Percentiles rank a stretch among this genome's conserved stretches.
Conservation (phyloP, 2,329 filamentous ascomycete genomes). For the Penicillium palitans region DNA sequence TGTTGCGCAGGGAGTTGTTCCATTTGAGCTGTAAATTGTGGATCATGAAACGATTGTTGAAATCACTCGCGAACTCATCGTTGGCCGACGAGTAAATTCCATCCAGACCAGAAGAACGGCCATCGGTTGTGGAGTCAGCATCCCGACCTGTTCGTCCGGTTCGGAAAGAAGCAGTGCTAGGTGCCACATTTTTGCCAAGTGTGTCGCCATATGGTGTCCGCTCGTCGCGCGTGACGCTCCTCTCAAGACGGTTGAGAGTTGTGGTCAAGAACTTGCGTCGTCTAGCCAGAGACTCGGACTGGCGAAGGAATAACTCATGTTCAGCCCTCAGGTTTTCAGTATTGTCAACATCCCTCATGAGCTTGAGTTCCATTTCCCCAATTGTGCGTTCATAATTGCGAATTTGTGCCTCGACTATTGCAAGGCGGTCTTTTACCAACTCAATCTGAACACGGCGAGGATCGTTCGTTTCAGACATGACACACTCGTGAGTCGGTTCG, state of each 20-base stretch:
- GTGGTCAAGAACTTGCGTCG: slow-evolving; percentile 61
- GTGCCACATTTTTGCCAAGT: slow-evolving; percentile 20
- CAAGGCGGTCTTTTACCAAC: slow-evolving; percentile 76
- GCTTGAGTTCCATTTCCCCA: slow-evolving; percentile 70
- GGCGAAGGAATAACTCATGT: slow-evolving; percentile 55
- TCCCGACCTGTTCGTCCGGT: slow-evolving; percentile 30
- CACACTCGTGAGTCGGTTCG: slow-evolving; percentile 90
- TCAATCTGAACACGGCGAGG: slow-evolving; percentile 84
- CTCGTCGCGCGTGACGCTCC: slow-evolving; percentile 44
- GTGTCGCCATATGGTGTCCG: slow-evolving; percentile 54
- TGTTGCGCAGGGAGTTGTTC: slow-evolving; percentile 95
- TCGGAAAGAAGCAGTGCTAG: slow-evolving; percentile 29
- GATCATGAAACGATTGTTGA: slow-evolving; percentile 96
- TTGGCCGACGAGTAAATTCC: slow-evolving; percentile 67
- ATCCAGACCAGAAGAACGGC: slow-evolving; percentile 53
- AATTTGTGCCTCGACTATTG: slow-evolving; percentile 76
- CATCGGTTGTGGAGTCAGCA: slow-evolving; percentile 53
- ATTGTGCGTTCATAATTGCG: slow-evolving; percentile 70
- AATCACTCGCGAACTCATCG: slow-evolving; percentile 86
- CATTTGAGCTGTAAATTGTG: slow-evolving; percentile 98
- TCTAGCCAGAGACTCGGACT: slow-evolving; percentile 57
- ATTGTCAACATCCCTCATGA: slow-evolving; percentile 57
- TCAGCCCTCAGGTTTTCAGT: slow-evolving; percentile 44
- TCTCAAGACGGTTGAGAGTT: slow-evolving; percentile 60
- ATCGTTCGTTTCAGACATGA: slow-evolving; percentile 89